Evolutionary conservation across 371 early-diverging fungal species (phyloP), one percentile per base, ranked within the genome.

Genomic region (Nosema granulosis): DNA sequence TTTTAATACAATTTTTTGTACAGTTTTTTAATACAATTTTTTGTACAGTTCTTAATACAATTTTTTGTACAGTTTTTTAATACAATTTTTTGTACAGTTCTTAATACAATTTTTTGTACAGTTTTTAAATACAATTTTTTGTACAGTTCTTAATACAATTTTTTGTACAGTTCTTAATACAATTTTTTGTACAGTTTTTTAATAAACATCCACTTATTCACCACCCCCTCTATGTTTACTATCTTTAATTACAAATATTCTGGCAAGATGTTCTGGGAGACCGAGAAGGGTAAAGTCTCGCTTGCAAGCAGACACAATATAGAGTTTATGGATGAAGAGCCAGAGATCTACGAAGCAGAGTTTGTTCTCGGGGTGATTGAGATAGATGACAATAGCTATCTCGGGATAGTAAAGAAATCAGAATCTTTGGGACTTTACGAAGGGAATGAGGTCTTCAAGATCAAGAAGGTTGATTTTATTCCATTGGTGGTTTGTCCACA

Each of bases 351-450:
- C 3, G 68, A 63, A 32, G 68, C 59, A 31, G 62, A 71, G 28
- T 66, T 79, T 22, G 67, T 79, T 9, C 31, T 79, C 20, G 79
- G 79, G 6, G 62, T 79, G 24, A 38, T 79, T 20, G 37, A 26
- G 32, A 69, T 71, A 29, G 68, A 72, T n/a, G 29, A 68, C 13
- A 62, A 56, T 37, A 57, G 71, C 18, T 68, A 69, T 31, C 62
- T 79, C 26, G 66, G 38, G 18, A 65, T 68, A 52, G 79, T 75
- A 29, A 59, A 34, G n/a, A 62, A 79, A 56, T 28, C 43, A 31
- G 43, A 69, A 31, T 35, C 34, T 20, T 22, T 16, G 12, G 68
- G 62, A 6, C 62, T 59, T 51, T 62, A 50, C 49, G 26, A 63
- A 9, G 43, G 29, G 0, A 22, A 18, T 0, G 69, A 74, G 18